phyloP scores from a whole-genome alignment of 2,329 filamentous ascomycete species.

The Periconia sp. region DNA sequence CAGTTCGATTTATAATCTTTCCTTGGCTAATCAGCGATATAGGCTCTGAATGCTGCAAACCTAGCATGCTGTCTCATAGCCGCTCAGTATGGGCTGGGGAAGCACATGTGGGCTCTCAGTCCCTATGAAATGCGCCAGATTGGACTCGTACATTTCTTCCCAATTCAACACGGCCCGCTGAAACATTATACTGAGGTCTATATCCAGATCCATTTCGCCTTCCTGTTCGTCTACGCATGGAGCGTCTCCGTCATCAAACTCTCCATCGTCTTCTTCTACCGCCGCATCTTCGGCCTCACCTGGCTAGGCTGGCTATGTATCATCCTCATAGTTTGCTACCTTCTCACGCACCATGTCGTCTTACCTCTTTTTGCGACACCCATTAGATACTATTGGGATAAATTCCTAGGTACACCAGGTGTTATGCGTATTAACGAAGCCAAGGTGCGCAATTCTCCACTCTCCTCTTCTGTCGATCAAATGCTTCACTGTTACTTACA shows the following conservation, averaged over 20 bases:
- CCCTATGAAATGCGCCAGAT: constrained; percentile 27
- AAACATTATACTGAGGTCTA: not conserved
- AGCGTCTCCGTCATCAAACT: constrained; percentile 29
- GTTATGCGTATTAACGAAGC: constrained; percentile 20
- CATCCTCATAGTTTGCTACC: constrained; percentile 17
- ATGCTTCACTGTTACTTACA: constrained; percentile 1
- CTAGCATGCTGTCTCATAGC: constrained; percentile 27
- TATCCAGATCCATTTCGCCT: constrained; percentile 26
- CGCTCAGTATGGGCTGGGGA: constrained; percentile 25
- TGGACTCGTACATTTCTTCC: constrained; percentile 16
- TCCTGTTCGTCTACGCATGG: constrained; percentile 30
- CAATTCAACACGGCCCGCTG: not conserved
- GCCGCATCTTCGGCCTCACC: constrained; percentile 28
- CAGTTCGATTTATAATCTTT: too few species aligned
- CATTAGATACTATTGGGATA: constrained; percentile 22
- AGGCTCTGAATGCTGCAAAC: constrained; percentile 17
- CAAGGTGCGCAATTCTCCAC: constrained; percentile 11
- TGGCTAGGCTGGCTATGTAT: constrained; percentile 24
- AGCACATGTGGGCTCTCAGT: constrained; percentile 25
- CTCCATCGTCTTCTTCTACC: constrained; percentile 28
- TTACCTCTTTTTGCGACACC: constrained; percentile 20
- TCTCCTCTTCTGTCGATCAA: too few species aligned
- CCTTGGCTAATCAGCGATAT: too few species aligned
- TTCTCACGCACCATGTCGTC: constrained; percentile 22
- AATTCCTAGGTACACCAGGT: constrained; percentile 20